Evolutionary conservation across 108 stramenopile genomes (phyloP), one percentile per base, ranked within the genome.

Genomic region (Parietichytrium sp.): DNA sequence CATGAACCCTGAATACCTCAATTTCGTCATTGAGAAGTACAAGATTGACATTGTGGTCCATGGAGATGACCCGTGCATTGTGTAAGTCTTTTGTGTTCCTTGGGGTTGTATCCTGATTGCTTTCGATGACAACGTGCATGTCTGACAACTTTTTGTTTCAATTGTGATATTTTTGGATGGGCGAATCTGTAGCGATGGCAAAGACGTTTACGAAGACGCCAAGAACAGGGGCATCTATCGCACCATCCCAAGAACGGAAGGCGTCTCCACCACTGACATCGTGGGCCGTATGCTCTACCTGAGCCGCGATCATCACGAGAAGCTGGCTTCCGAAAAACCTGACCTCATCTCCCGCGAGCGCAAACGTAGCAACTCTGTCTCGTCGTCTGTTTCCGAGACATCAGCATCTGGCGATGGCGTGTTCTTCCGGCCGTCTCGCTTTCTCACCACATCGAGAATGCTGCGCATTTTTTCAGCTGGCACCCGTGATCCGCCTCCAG

Each of bases 201-300:
- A 85, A 54, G 87, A 90, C 54, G 90, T 88, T 31, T 90, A 90
- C 77, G 90, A 88, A 80, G 26, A 79, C 45, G 87, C 90, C 72
- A 83, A 87, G 84, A 79, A 48, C 3, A 25, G 33, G 72, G 79
- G 47, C 1, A 51, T 53, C 12, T 83, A 93, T 83, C 85, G 91
- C 49, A 92, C 87, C 48, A 97, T 99, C 83, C 96, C 97, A 23
- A 86, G 98, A n/a, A 99, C 98, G 18, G 98, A 99, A 84, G 98
- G 98, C 12, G 96, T 99, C 33, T 94, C 93, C 33, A 99, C 98
- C 1, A 99, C 97, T 1, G 98, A 99, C 82, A 95, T 99, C 80
- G 96, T 99, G 7, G 98, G 98, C n/a, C 84, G 98, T 20, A 97
- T 99, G 95, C 79, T 99, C 42, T 83, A 95, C 15, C 90, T 95